phyloP scores from a whole-genome alignment of 192 early-diverging fungal species.

The Oehlia diaphana region DNA sequence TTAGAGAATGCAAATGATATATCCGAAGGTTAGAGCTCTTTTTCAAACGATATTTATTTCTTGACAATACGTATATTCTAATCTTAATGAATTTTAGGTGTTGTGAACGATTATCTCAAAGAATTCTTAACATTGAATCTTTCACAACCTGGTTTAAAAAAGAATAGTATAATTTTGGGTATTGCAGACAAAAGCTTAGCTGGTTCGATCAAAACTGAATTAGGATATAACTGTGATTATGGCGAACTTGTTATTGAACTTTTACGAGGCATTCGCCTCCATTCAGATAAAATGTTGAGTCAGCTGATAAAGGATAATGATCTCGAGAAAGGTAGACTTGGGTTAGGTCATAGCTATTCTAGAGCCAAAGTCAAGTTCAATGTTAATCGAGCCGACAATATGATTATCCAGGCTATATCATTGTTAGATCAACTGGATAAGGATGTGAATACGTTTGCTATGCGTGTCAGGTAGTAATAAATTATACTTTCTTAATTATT shows the following conservation, averaged over 20 bases:
- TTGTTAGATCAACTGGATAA: conserved; percentile 98
- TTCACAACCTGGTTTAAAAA: conserved; percentile 72
- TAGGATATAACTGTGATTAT: conserved; percentile 22
- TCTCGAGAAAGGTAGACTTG: conserved; percentile 90
- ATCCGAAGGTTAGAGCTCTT: conserved; percentile 77
- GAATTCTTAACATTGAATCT: conserved; percentile 96
- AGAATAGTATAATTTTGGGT: conserved; percentile 8
- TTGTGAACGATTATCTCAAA: conserved; percentile 85
- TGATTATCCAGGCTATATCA: conserved; percentile 85
- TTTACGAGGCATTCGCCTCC: conserved; percentile 91
- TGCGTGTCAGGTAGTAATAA: conserved; percentile 74
- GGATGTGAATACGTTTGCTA: conserved; percentile 97
- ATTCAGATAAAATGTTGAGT: conserved; percentile 82
- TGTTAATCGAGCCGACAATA: conserved; percentile 97
- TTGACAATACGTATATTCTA: background rate
- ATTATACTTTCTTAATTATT: background rate
- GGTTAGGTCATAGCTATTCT: conserved; percentile 98
- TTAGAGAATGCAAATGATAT: conserved; percentile 98
- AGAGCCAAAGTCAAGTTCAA: conserved; percentile 99
- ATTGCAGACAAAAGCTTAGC: conserved; percentile 26
- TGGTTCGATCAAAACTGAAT: conserved; percentile 15
- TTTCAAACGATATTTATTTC: background rate
- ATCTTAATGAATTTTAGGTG: conserved; percentile 49
- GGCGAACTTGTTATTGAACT: conserved; percentile 83
- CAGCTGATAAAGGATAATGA: conserved; percentile 89